Percentiles rank a stretch among this genome's conserved stretches.
Evolutionary conservation across 2,329 filamentous ascomycete species (phyloP).

Genomic region (Arachnomyces sp.): DNA sequence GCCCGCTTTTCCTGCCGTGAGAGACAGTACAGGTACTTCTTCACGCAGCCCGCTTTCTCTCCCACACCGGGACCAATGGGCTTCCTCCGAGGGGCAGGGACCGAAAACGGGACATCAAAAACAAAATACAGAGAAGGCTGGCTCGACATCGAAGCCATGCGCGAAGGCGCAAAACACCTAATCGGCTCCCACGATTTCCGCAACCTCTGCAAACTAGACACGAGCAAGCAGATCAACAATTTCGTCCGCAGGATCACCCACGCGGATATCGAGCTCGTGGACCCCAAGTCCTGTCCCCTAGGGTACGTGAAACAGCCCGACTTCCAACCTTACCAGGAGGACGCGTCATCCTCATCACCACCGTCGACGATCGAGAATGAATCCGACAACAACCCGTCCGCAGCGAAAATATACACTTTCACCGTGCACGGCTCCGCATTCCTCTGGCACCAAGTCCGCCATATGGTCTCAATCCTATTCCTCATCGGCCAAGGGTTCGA

Average conservation of each 20-base stretch:
- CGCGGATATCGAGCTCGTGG: conserved; percentile 66
- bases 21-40: conserved; percentile 91
- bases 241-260: conserved; percentile 73
- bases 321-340: conserved; percentile 31
- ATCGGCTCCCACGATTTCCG: conserved; percentile 87
- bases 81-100: conserved; percentile 28
- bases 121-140: conserved; percentile 55
- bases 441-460: conserved; percentile 94
- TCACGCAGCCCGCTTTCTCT: conserved; percentile 82
- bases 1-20: conserved; percentile 90
- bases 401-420: conserved; percentile 71
- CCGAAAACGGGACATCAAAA: conserved; percentile 14
- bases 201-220: conserved; percentile 93
- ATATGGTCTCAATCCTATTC: conserved; percentile 91
- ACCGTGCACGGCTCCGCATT: conserved; percentile 85
- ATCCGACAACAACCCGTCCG: conserved; percentile 22
- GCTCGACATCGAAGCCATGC: conserved; percentile 84
- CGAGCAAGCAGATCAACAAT: conserved; percentile 78
- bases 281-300: conserved; percentile 44
- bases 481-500: conserved; percentile 84
- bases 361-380: too few species aligned
- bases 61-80: conserved; percentile 53
- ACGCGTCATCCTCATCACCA: not conserved
- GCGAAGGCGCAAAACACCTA: conserved; percentile 66
- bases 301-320: conserved; percentile 46